Evolutionary conservation across 129 eudicot species (phyloP), one percentile per base, ranked within the genome.

Genomic region (Scalesia atractyloides): DNA sequence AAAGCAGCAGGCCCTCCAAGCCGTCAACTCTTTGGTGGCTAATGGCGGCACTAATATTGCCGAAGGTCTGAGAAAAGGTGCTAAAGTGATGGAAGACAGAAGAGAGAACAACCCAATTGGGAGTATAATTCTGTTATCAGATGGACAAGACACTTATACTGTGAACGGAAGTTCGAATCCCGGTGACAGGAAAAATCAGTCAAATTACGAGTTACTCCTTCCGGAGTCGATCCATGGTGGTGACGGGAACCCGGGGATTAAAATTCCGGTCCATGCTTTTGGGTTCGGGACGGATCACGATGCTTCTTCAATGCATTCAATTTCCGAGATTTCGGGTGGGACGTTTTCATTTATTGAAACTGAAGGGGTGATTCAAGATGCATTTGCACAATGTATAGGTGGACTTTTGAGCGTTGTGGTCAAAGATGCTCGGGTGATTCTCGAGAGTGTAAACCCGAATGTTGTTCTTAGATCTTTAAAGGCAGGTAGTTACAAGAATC

Each of bases 1-100:
- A 33, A 74, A 84, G 66, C 90, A 86, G 26, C 92, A 80, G 18
- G 91, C 92, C 4, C 72, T 87, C 6, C 97, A 82, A 73, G 92
- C 92, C 14, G 96, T 93, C 68, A 87, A 90, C 82, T 87, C 92
- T 7, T 72, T 93, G 80, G 86, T 84, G 44, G 89, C 96, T 20
- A 86, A 84, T 77, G 97, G 96, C 4, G 97, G 96, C 57, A 90
- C 98, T 4, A 93, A 90, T 74, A 93, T 93, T 9, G 97, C 96
- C 1, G 98, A 90, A 73, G 98, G 97, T 77, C 69, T 93, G 72
- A 79, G 89, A 74, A 90, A 85, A 72, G 97, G 89, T 9, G 90
- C 84, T 18, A 90, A 87, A 54, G 83, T 86, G 19, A 82, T 93
- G 88, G 92, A 89, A 79, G 95, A 93, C n/a, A 82, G 98, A 16